Evolutionary conservation across 495 filamentous ascomycete species (phyloP), one percentile per base, ranked within the genome.

Genomic region (Parachaetomium inaequale): DNA sequence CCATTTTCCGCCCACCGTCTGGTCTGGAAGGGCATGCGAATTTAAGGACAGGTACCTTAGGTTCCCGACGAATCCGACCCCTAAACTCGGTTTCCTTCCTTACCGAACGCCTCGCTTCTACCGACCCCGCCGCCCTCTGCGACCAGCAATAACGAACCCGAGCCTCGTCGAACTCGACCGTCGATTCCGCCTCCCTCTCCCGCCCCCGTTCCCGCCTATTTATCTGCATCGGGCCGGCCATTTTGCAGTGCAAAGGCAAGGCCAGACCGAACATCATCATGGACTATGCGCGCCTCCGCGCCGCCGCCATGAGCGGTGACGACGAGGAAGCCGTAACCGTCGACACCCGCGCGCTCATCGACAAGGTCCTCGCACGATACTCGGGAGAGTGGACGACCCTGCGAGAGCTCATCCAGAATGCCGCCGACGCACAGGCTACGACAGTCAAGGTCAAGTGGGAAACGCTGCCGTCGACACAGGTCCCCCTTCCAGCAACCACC

Each of bases 261-360:
- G 38, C 38, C 17, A 21, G 15, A 36, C n/a, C 31, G 21, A 2
- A 23, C 51, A 28, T 17, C 4, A 82, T 93, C 7, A 82, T 93
- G 70, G 91, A 96, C 74, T 95, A 90, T 70, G 87, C 87, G 68
- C 86, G 87, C 64, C 81, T 98, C 50, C 87, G 90, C 63, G 90
- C 92, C 56, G 90, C 89, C 70, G 93, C 94, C 17, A 82, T 98
- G 81, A 86, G 83, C 46, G 88, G 91, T 31, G 87, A 89, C 52
- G 91, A 94, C 61, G 94, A 97, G 68, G 93, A 96, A 72, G 95
- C 94, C n/a, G 95, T 99, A 38, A 99, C 95, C 0, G 95, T 98
- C 58, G 96, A 99, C 70, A 99, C 94, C 26, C 81, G 95, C 67
- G 95, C 93, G 31, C 78, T 99, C 66, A 97, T 99, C 62, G 96